These are phyloP conservation scores for Epichloe festucae DNA, from an alignment of 2,329 filamentous ascomycete species.

Conservation along the genomic window DNA sequence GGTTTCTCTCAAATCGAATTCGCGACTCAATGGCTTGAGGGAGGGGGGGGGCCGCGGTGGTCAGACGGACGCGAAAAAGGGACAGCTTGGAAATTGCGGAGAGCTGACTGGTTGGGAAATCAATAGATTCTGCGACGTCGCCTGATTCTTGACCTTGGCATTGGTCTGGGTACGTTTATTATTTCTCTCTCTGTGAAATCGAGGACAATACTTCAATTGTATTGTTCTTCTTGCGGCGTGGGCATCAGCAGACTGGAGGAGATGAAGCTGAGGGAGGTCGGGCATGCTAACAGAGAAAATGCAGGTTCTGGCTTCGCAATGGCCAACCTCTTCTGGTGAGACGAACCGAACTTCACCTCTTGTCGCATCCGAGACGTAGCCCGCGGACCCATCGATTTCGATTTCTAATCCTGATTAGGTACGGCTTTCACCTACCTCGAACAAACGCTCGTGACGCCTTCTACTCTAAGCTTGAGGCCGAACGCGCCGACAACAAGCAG, in stretches of 20 bases:
- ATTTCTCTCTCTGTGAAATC: neutral
- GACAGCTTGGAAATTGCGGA: slow-evolving; percentile 9
- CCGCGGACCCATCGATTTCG: neutral
- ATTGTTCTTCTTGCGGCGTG: neutral
- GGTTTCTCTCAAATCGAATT: slow-evolving; percentile 17
- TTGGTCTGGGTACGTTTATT: slow-evolving; percentile 40
- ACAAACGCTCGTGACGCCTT: slow-evolving; percentile 43
- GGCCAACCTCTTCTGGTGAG: slow-evolving; percentile 47
- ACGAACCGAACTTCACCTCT: neutral
- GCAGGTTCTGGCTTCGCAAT: slow-evolving; percentile 40
- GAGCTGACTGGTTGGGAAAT: slow-evolving; percentile 24
- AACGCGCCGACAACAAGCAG: slow-evolving; percentile 30
- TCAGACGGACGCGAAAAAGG: neutral
- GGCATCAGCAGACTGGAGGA: neutral
- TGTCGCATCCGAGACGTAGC: neutral
- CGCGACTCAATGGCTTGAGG: slow-evolving; percentile 16
- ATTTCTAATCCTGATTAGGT: slow-evolving; percentile 25
- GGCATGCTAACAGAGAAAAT: slow-evolving; percentile 19
- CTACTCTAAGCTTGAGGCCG: slow-evolving; percentile 45
- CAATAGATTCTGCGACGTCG: slow-evolving; percentile 48
- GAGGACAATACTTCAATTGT: neutral
- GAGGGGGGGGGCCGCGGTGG: neutral
- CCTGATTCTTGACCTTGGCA: slow-evolving; percentile 42
- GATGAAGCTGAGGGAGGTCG: slow-evolving; percentile 2
- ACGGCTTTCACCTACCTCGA: slow-evolving; percentile 50